Conservation (phyloP, 805 yeast genomes). For the Millerozyma acaciae region DNA sequence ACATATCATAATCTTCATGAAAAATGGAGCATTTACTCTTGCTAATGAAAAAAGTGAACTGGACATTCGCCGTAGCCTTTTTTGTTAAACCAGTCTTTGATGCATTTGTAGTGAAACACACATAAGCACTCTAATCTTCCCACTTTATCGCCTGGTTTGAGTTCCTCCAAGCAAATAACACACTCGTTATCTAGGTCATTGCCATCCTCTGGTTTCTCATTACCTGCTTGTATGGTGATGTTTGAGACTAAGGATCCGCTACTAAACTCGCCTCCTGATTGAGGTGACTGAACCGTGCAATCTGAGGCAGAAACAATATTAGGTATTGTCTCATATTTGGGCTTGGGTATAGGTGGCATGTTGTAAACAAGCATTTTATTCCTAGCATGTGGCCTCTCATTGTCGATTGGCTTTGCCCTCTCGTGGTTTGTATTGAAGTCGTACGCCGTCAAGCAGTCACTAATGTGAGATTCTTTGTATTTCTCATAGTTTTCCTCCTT, state of each 20-base stretch:
- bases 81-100: constrained; percentile 83
- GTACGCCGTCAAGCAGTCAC: constrained; percentile 66
- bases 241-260: constrained; percentile 21
- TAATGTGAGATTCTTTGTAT: constrained; percentile 63
- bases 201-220: constrained; percentile 14
- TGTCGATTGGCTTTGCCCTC: constrained; percentile 6
- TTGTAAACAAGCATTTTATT: constrained; percentile 86
- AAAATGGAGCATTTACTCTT: too few relatives aligned
- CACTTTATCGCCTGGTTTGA: constrained; percentile 79
- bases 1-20: too few relatives aligned
- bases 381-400: constrained; percentile 25
- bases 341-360: constrained; percentile 45
- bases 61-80: constrained; percentile 88
- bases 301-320: constrained; percentile 13
- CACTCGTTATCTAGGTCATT: constrained; percentile 64
- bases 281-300: constrained; percentile 12
- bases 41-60: constrained; percentile 53
- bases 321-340: constrained; percentile 31
- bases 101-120: constrained; percentile 88
- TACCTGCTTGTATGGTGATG: constrained; percentile 13
- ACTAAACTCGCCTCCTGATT: constrained; percentile 1
- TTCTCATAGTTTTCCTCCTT: constrained; percentile 27
- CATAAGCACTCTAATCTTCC: constrained; percentile 93
- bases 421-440: constrained; percentile 58
- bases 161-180: constrained; percentile 89